Base-by-base conservation (phyloP, 768 basidiomycete genomes). In the Lentinula detonsa region DNA sequence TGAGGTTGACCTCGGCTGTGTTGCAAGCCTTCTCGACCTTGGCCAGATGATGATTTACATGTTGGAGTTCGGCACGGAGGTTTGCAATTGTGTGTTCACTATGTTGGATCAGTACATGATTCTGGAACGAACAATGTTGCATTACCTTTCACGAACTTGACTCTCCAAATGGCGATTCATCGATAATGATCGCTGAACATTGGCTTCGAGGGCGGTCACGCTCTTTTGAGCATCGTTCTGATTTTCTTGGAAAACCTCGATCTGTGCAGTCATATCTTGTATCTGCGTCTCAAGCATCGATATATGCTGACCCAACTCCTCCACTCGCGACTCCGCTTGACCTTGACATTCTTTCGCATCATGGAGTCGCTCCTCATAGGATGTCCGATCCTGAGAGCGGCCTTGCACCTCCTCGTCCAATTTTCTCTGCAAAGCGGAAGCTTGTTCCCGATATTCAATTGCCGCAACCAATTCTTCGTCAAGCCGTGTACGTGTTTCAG, bases 1-100 rank as follows among this genome's bases (percentile, higher is more conserved):
- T 82, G 56, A 90, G 77, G 61, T 84, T 85, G 58, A 89, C 81
- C 68, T 91, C 85, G 0, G 86, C 83, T 9, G 81, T 75, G 65
- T 86, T 86, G 39, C 78, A 76, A 6, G 78, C 72, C 66, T 86
- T 85, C 65, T 89, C 85, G 31, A 80, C 77, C 46, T 73, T 77
- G n/a, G 78, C 74, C 21, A 85, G 70, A 56, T 81, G 78, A 58
- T 72, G 66, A 49, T 76, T 78, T 33, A 75, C 69, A 50, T 72
- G 72, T 71, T 79, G 70, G 70, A 79, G 64, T 63, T 82, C 68
- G 65, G 66, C 72, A 78, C 61, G 49, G 70, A 64, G 3, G 69
- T 57, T 51, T 18, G 21, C 60, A 35, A 81, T 72, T 33, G 77
- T 71, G 18, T 73, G 71, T 65, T 87, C 83, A 46, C 90, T 90